Evolutionary conservation across 306 rosid species (phyloP).

Genomic region (Rosa rugosa): DNA sequence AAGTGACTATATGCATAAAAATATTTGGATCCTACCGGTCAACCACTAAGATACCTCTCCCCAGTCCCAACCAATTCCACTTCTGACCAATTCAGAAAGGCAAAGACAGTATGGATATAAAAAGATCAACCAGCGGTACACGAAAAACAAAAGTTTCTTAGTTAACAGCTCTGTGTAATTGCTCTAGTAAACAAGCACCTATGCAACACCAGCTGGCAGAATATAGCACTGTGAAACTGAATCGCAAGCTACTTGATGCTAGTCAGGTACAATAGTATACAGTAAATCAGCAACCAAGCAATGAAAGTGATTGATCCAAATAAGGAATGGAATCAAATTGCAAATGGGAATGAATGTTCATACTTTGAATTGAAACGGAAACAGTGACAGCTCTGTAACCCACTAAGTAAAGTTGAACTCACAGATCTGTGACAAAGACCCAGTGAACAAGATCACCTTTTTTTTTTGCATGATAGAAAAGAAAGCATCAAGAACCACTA

Average conservation of each 20-base stretch:
- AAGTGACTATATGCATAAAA: not conserved
- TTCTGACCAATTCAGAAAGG: not conserved
- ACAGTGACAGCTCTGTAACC: not conserved
- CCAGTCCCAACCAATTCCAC: not conserved
- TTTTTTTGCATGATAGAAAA: not conserved
- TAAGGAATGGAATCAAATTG: not conserved
- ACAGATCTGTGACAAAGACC: slow-evolving; percentile 24
- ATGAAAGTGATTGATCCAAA: slow-evolving; percentile 41
- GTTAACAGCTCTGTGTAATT: not conserved
- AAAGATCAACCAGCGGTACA: not conserved
- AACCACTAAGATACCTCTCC: slow-evolving; percentile 8
- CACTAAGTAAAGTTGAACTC: slow-evolving; percentile 8
- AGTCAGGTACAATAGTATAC: slow-evolving; percentile 16
- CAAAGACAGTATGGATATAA: not conserved
- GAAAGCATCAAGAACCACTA: not conserved
- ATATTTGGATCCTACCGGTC: not conserved
- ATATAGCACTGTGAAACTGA: slow-evolving; percentile 2
- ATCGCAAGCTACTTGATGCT: slow-evolving; percentile 8
- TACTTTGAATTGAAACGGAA: not conserved
- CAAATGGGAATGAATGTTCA: not conserved
- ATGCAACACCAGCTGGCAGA: slow-evolving; percentile 9
- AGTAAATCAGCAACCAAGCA: slow-evolving; percentile 30
- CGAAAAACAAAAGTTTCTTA: slow-evolving; percentile 8
- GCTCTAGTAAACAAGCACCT: slow-evolving; percentile 16
- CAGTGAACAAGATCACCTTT: not conserved